Percentiles rank a stretch among this genome's conserved stretches.
These are phyloP conservation scores for Murraya paniculata DNA, from an alignment of 345 rosid species.

Conservation along the genomic window DNA sequence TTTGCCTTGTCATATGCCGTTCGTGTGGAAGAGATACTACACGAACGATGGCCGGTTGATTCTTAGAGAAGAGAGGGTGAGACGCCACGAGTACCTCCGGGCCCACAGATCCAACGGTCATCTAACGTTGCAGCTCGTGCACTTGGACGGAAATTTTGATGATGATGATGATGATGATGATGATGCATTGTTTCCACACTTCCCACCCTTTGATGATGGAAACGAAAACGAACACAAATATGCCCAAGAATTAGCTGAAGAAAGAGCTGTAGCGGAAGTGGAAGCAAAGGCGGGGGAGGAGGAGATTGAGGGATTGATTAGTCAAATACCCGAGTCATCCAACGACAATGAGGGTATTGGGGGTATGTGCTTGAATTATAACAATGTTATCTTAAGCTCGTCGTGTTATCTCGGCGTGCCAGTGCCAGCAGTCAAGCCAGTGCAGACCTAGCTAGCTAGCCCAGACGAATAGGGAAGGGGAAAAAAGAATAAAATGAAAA, in stretches of 20 bases:
- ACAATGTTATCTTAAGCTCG: slow-evolving; percentile 19
- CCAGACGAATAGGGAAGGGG: too few relatives aligned
- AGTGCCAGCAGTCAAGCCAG: slow-evolving; percentile 37
- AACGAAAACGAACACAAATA: background rate
- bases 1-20: slow-evolving; percentile 52
- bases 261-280: background rate
- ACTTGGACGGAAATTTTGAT: slow-evolving; percentile 36
- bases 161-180: background rate
- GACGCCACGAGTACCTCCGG: slow-evolving; percentile 60
- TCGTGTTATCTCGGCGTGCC: slow-evolving; percentile 33
- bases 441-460: slow-evolving; percentile 23
- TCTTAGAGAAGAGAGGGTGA: slow-evolving; percentile 56
- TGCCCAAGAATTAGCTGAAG: background rate
- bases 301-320: background rate
- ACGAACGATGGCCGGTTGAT: slow-evolving; percentile 69
- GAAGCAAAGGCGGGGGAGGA: background rate
- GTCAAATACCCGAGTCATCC: background rate
- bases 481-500: background rate
- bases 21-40: slow-evolving; percentile 57
- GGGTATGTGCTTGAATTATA: slow-evolving; percentile 28
- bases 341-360: background rate
- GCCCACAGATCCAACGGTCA: slow-evolving; percentile 69
- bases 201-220: slow-evolving; percentile 12
- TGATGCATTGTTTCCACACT: slow-evolving; percentile 1
- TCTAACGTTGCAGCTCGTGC: slow-evolving; percentile 66